Base-by-base conservation (phyloP, 192 early-diverging fungal species). In the Ambispora gerdemannii region DNA sequence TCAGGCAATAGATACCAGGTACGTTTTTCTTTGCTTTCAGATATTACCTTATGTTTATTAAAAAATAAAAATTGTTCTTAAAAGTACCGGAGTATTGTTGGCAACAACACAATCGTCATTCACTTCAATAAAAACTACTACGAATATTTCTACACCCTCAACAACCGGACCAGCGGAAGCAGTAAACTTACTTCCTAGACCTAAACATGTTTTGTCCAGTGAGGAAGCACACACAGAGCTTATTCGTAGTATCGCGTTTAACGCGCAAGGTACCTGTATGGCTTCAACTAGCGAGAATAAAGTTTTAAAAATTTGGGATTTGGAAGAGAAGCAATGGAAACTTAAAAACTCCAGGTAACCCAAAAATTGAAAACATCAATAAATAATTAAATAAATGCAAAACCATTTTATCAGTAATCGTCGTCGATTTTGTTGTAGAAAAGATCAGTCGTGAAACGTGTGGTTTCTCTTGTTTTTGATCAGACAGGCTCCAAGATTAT, bases 401-500 rank as follows among this genome's bases (percentile, higher is more conserved):
- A 20, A 4, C 38, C 7, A 49, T 4, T 6, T 3, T 33, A 66
- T 49, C 71, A 78, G 53, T 50, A n/a, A n/a, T n/a, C n/a, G n/a
- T n/a, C n/a, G 17, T 25, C 70, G 68, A 27, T 28, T 3, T 13
- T 34, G 65, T 24, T 80, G 68, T 33, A 24, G 10, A 22, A 50
- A 47, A 80, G 86, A 73, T 74, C 78, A 2, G 73, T 83, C 19
- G 50, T 83, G 34, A 96, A 96, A 70, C 90, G 93, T 43, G 81
- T 83, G n/a, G 93, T 89, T 69, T 82, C 86, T 2, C 66, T 97
- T 11, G 70, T 74, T 22, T 96, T 94, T 72, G 86, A 86, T 50
- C 81, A 80, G 0, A 75, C 86, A 47, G 88, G 85, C 17, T 79
- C 74, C 13, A 38, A 82, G 50, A 72, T 98, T 53, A 36, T 96